Evolutionary conservation across 768 basidiomycete genomes (phyloP).

Genomic region (Suillus subluteus): DNA sequence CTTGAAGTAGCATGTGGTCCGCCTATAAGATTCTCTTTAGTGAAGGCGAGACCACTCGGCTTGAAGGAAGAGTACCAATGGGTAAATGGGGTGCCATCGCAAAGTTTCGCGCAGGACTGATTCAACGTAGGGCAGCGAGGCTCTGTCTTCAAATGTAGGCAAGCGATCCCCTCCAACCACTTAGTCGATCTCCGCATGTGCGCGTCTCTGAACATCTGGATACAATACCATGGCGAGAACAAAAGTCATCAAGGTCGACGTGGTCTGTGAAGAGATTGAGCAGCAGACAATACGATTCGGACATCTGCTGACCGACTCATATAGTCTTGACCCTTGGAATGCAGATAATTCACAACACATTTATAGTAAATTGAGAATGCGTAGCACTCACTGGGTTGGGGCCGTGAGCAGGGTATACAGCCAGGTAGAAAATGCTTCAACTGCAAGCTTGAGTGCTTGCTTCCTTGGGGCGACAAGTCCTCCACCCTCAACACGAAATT

Average conservation of each 20-base stretch:
- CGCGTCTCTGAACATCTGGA: slow-evolving; percentile 20
- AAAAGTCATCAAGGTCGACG: slow-evolving; percentile 15
- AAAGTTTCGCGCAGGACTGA: slow-evolving; percentile 1
- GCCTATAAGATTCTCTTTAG: background rate
- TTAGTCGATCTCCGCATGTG: slow-evolving; percentile 23
- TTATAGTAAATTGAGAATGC: background rate
- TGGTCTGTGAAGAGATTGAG: slow-evolving; percentile 12
- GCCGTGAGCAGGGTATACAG: slow-evolving; percentile 48
- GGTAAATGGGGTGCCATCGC: background rate
- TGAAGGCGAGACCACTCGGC: background rate
- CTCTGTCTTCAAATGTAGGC: background rate
- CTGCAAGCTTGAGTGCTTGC: slow-evolving; percentile 38
- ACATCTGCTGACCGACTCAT: slow-evolving; percentile 21
- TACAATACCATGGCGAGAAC: slow-evolving; percentile 11
- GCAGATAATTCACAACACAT: slow-evolving; percentile 17
- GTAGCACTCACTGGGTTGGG: slow-evolving; percentile 50
- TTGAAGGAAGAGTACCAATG: background rate
- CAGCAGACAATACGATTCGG: background rate
- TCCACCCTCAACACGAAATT: slow-evolving; percentile 58
- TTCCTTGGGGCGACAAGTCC: slow-evolving; percentile 52
- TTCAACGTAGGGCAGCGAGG: slow-evolving; percentile 7
- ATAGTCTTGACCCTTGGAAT: slow-evolving; percentile 52
- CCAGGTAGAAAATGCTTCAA: slow-evolving; percentile 43
- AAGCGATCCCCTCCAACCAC: slow-evolving; percentile 2
- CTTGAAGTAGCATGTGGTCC: slow-evolving; percentile 5